Evolutionary conservation across 768 basidiomycete species (phyloP).

Genomic region (Tricholoma hemisulphureum): DNA sequence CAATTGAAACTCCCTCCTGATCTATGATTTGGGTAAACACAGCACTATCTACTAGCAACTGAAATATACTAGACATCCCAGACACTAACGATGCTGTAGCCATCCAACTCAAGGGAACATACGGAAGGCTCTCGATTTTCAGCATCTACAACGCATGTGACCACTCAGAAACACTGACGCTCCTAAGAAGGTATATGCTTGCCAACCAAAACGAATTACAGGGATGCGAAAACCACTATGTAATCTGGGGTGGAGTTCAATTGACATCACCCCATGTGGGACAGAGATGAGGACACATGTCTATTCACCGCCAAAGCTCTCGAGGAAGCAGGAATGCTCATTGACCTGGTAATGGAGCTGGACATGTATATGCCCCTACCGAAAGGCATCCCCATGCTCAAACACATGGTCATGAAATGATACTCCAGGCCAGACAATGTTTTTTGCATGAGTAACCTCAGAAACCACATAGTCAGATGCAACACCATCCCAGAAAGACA

Average conservation of each 20-base stretch:
- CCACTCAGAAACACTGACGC: background rate
- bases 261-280: constrained; percentile 3
- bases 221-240: background rate
- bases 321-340: background rate
- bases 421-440: background rate
- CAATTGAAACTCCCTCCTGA: background rate
- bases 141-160: background rate
- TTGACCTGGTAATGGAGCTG: background rate
- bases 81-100: background rate
- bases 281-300: background rate
- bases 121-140: background rate
- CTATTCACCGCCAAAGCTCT: background rate
- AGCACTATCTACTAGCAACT: background rate
- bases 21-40: background rate
- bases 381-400: background rate
- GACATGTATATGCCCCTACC: background rate
- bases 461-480: background rate
- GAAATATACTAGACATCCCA: background rate
- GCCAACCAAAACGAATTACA: background rate
- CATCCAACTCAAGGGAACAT: background rate
- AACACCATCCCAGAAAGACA: too few species aligned
- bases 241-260: background rate
- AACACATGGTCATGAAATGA: too few species aligned
- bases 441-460: background rate
- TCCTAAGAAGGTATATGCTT: background rate